These are phyloP conservation scores for Podaxis pistillaris DNA, from an alignment of 768 basidiomycete genomes.

Conservation along the genomic window DNA sequence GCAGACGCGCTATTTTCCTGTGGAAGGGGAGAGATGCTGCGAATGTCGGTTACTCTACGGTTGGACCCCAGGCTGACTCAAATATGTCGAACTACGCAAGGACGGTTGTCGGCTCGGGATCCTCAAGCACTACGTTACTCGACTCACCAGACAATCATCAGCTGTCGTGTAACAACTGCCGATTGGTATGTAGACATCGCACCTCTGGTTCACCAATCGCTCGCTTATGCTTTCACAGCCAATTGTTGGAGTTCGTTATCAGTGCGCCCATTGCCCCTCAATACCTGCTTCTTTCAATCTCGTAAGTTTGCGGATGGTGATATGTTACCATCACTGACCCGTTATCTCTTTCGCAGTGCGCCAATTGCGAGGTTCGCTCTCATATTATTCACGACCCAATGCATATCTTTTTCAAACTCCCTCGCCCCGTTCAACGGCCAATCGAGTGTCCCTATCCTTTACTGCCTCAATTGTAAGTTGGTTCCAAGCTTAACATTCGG, in stretches of 20 bases:
- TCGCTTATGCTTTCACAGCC: constrained; percentile 37
- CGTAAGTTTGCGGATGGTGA: constrained; percentile 42
- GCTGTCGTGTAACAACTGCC: constrained; percentile 60
- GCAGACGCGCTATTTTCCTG: constrained; percentile 67
- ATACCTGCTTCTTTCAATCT: constrained; percentile 68
- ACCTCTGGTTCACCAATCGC: background rate
- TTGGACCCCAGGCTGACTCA: constrained; percentile 53
- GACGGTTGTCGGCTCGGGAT: constrained; percentile 59
- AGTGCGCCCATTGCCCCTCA: constrained; percentile 89
- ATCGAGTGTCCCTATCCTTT: constrained; percentile 53
- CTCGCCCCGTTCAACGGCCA: constrained; percentile 67
- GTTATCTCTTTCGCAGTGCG: constrained; percentile 51
- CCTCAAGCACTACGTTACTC: constrained; percentile 31
- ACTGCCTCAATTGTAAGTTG: constrained; percentile 64
- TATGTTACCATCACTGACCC: constrained; percentile 1
- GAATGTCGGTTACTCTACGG: constrained; percentile 45
- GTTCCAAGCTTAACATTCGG: background rate
- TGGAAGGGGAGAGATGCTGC: constrained; percentile 80
- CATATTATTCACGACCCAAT: constrained; percentile 78
- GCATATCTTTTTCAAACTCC: constrained; percentile 88
- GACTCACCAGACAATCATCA: constrained; percentile 51
- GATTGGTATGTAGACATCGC: constrained; percentile 39
- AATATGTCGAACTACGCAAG: constrained; percentile 63
- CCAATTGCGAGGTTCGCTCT: constrained; percentile 74
- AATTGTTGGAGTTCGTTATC: constrained; percentile 80